Evolutionary conservation across 108 stramenopile species (phyloP).

Genomic region (Skeletonema potamos): DNA sequence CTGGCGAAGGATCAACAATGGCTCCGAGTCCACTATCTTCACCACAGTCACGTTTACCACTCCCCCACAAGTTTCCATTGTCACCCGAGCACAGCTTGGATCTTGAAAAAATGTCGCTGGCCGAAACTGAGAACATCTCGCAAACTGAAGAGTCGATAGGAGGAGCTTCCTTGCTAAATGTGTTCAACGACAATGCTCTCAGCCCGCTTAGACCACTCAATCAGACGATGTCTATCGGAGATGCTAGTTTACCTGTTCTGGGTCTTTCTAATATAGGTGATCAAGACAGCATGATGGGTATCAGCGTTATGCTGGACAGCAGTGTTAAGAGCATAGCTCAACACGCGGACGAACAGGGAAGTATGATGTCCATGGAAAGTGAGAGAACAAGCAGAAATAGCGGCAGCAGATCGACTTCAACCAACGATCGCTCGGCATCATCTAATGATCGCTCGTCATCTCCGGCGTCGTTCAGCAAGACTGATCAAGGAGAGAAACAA

Average conservation of each 20-base stretch:
- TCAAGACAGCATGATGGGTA: neutral
- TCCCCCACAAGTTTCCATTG: neutral
- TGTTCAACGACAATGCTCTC: constrained; percentile 48
- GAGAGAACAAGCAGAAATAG: neutral
- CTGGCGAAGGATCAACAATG: constrained; percentile 1
- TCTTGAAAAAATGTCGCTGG: constrained; percentile 37
- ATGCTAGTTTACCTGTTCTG: neutral
- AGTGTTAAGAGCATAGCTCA: neutral
- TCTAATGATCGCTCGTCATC: neutral
- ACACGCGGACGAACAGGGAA: constrained; percentile 15
- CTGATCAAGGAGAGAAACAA: neutral
- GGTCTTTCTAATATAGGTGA: constrained; percentile 18
- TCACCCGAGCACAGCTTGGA: constrained; percentile 24
- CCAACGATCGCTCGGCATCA: neutral
- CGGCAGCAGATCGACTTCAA: neutral
- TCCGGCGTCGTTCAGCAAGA: neutral
- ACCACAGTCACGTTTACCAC: neutral
- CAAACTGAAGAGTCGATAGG: constrained; percentile 37
- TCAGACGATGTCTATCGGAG: constrained; percentile 29
- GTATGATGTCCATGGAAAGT: constrained; percentile 5
- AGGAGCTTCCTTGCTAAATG: constrained; percentile 50
- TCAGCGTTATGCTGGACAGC: constrained; percentile 1
- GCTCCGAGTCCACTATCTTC: neutral
- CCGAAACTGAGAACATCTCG: constrained; percentile 42
- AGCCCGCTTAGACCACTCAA: constrained; percentile 13